Conservation (phyloP, 225 moss, liverwort and hornwort genomes). For the Marchantia paleacea region DNA sequence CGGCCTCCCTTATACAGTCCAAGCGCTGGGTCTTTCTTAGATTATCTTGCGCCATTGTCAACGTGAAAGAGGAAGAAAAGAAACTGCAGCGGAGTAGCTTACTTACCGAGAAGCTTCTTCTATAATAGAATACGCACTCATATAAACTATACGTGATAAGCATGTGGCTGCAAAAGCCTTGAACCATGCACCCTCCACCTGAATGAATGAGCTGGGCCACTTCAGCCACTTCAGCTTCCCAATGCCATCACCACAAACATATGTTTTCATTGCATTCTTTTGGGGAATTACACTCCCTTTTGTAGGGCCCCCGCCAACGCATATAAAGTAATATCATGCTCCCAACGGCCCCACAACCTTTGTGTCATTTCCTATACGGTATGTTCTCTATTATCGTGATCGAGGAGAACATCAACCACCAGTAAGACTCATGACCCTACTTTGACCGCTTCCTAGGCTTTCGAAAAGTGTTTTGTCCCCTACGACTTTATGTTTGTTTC, state of each 20-base stretch:
- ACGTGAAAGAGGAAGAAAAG: not conserved
- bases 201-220: conserved; percentile 10
- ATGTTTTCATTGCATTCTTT: not conserved
- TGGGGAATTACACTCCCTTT: not conserved
- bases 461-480: not conserved
- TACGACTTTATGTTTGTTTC: conserved; percentile 5
- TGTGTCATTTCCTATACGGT: not conserved
- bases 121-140: not conserved
- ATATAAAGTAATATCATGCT: not conserved
- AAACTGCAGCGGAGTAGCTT: not conserved
- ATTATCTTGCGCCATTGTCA: not conserved
- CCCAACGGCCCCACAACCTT: not conserved
- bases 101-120: not conserved
- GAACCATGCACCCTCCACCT: conserved; percentile 1
- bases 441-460: not conserved
- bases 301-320: conserved; percentile 1
- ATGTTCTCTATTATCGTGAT: not conserved
- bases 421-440: not conserved
- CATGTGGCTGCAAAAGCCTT: conserved; percentile 8
- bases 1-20: not conserved
- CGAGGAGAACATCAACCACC: not conserved
- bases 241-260: conserved; percentile 7
- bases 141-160: not conserved
- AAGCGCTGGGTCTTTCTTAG: not conserved
- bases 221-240: conserved; percentile 6